phyloP scores from a whole-genome alignment of 768 basidiomycete species.

The Suillus placidus region DNA sequence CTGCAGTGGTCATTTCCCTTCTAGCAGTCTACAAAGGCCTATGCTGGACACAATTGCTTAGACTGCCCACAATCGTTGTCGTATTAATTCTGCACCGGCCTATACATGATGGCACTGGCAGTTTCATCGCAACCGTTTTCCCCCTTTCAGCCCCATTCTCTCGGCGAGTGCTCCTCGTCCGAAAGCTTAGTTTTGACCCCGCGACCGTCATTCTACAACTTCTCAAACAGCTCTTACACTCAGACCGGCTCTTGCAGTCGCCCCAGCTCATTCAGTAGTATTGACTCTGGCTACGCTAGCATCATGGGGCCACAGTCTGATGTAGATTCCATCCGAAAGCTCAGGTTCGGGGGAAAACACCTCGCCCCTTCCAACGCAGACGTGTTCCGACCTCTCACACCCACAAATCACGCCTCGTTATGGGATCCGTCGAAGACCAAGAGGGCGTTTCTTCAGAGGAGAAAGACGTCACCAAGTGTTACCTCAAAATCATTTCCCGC shows the following conservation, averaged over 20 bases:
- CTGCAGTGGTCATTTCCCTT: not conserved
- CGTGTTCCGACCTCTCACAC: conserved; percentile 14
- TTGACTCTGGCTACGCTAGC: conserved; percentile 35
- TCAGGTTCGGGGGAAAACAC: not conserved
- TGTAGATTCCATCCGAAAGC: conserved; percentile 11
- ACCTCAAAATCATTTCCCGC: conserved; percentile 6
- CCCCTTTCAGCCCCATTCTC: conserved; percentile 15
- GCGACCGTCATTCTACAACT: conserved; percentile 22
- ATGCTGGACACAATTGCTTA: conserved; percentile 27
- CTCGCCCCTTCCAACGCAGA: conserved; percentile 14
- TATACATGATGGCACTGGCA: conserved; percentile 22
- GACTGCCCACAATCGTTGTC: conserved; percentile 13
- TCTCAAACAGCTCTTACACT: conserved; percentile 9
- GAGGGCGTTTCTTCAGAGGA: conserved; percentile 23
- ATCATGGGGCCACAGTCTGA: conserved; percentile 27
- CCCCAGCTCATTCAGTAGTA: conserved; percentile 23
- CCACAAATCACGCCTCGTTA: conserved; percentile 8
- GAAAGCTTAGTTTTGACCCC: conserved; percentile 22
- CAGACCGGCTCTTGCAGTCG: conserved; percentile 16
- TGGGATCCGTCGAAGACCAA: conserved; percentile 26
- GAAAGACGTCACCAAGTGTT: conserved; percentile 22
- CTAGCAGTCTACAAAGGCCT: conserved; percentile 28
- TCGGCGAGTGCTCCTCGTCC: conserved; percentile 17
- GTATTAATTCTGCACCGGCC: conserved; percentile 16
- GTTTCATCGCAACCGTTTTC: conserved; percentile 18